These are phyloP conservation scores for Flaveria robusta DNA, from an alignment of 129 eudicot genomes.

Conservation along the genomic window DNA sequence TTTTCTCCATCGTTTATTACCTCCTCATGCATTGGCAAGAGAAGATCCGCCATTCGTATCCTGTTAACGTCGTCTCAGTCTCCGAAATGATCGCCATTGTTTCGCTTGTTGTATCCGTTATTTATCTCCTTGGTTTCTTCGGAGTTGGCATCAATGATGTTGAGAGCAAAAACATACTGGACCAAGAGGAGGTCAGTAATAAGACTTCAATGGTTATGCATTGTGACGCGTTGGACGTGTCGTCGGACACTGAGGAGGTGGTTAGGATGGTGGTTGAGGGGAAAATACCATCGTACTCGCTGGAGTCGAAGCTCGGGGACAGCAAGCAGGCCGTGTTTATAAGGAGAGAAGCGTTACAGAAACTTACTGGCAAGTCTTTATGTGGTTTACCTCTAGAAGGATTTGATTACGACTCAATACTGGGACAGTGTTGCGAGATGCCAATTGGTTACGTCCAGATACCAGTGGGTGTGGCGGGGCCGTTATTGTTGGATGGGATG, in stretches of 20 bases:
- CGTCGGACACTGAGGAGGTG: constrained; percentile 45
- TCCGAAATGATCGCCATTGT: constrained; percentile 28
- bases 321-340: constrained; percentile 52
- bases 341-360: constrained; percentile 60
- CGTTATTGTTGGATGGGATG: constrained; percentile 54
- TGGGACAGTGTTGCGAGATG: constrained; percentile 93
- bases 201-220: background rate
- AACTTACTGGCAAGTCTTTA: constrained; percentile 56
- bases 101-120: constrained; percentile 15
- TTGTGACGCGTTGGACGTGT: background rate
- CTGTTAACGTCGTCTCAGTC: constrained; percentile 26
- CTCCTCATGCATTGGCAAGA: constrained; percentile 35
- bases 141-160: constrained; percentile 22
- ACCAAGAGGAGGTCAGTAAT: too few species aligned
- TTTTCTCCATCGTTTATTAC: constrained; percentile 28
- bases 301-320: constrained; percentile 67
- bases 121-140: constrained; percentile 34
- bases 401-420: constrained; percentile 63
- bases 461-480: constrained; percentile 73
- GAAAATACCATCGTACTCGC: constrained; percentile 48
- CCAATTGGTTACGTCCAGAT: constrained; percentile 74
- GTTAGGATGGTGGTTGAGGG: constrained; percentile 47
- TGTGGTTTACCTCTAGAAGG: constrained; percentile 64
- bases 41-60: constrained; percentile 31
- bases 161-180: too few species aligned